Conservation (phyloP, 768 basidiomycete species). For the Amanita molliuscula region DNA sequence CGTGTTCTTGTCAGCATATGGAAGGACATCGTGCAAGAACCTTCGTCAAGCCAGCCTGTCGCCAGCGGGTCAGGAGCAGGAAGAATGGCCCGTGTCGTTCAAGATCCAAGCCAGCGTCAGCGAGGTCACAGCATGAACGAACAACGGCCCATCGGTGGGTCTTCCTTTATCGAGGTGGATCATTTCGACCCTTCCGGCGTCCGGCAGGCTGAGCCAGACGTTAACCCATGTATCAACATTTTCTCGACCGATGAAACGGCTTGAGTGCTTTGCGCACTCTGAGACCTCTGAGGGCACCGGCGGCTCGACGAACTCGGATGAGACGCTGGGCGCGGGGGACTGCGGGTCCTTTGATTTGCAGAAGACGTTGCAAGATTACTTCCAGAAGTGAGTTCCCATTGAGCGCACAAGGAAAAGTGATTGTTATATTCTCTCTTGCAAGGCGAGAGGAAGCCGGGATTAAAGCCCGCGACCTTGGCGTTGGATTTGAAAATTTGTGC, state of each 20-base stretch:
- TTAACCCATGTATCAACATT: conserved; percentile 17
- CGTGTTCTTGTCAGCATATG: background rate
- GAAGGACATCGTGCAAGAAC: background rate
- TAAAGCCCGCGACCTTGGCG: conserved; percentile 45
- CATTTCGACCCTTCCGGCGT: conserved; percentile 49
- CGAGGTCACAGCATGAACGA: too few species aligned
- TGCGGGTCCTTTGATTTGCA: conserved; percentile 27
- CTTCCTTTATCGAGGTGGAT: conserved; percentile 29
- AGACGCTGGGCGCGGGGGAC: conserved; percentile 11
- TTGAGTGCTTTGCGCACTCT: background rate
- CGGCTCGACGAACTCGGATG: conserved; percentile 15
- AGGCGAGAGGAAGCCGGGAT: conserved; percentile 42
- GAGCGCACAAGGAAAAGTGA: conserved; percentile 7
- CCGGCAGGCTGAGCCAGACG: conserved; percentile 23
- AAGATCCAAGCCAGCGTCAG: background rate
- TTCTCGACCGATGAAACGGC: conserved; percentile 1
- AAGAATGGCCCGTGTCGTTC: background rate
- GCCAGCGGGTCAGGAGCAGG: background rate
- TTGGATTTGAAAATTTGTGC: conserved; percentile 45
- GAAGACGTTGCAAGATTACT: conserved; percentile 18
- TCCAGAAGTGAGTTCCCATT: conserved; percentile 19
- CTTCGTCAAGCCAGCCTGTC: background rate
- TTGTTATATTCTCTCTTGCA: background rate
- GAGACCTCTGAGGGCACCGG: background rate
- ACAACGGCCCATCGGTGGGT: background rate